These are phyloP conservation scores for Leccinellum albellum DNA, from an alignment of 768 basidiomycete species.

Conservation along the genomic window DNA sequence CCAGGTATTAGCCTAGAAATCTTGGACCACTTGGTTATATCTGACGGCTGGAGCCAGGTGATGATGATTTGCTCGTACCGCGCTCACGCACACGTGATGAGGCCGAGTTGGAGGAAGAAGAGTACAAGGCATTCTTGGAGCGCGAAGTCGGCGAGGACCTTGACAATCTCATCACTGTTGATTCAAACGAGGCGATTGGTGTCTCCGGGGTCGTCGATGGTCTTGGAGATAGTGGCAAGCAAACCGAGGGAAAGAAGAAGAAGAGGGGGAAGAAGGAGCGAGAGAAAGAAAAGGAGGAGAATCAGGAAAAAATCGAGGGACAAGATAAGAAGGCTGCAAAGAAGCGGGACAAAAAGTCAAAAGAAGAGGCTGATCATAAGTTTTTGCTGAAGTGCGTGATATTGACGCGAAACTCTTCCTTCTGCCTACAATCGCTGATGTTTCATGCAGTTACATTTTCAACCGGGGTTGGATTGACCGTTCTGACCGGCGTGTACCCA, in stretches of 20 bases:
- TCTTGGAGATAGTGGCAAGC: slow-evolving; percentile 25
- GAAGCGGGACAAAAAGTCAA: slow-evolving; percentile 31
- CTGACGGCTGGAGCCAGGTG: slow-evolving; percentile 30
- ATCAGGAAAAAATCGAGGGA: slow-evolving; percentile 18
- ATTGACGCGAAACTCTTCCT: background rate
- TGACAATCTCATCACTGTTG: slow-evolving; percentile 60
- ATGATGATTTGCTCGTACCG: slow-evolving; percentile 66
- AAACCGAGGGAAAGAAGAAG: slow-evolving; percentile 32
- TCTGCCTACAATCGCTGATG: background rate
- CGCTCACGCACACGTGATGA: slow-evolving; percentile 80
- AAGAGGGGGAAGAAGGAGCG: slow-evolving; percentile 32
- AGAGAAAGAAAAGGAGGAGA: slow-evolving; percentile 30
- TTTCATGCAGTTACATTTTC: slow-evolving; percentile 74
- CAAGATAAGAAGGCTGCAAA: slow-evolving; percentile 22
- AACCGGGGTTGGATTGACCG: slow-evolving; percentile 97
- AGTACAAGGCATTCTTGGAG: slow-evolving; percentile 79
- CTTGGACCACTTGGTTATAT: background rate
- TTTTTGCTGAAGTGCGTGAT: slow-evolving; percentile 81
- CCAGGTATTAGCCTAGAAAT: slow-evolving; percentile 11
- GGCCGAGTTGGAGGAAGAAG: slow-evolving; percentile 72
- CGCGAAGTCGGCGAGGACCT: slow-evolving; percentile 79
- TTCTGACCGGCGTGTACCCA: slow-evolving; percentile 68
- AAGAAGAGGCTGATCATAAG: slow-evolving; percentile 72
- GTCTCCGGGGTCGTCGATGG: slow-evolving; percentile 23
- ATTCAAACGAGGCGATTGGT: slow-evolving; percentile 8